phyloP scores from a whole-genome alignment of 257 asterid species.

The Marsdenia floribunda region DNA sequence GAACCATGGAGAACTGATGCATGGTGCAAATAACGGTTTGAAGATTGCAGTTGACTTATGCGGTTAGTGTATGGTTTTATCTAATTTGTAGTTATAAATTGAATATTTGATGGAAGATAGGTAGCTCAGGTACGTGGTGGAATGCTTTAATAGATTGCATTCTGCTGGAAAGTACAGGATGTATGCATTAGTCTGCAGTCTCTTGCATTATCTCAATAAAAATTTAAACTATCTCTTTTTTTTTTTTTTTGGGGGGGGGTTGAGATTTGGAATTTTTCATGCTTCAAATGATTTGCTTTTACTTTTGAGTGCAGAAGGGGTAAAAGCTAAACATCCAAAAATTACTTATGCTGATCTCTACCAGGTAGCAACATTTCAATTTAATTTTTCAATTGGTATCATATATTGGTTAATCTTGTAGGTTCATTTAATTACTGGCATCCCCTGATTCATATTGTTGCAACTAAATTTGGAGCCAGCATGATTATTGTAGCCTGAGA shows the following conservation, averaged over 20 bases:
- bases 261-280: background rate
- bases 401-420: background rate
- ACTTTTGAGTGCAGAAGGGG: constrained; percentile 48
- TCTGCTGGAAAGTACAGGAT: background rate
- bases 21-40: constrained; percentile 65
- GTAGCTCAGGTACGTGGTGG: background rate
- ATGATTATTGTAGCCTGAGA: background rate
- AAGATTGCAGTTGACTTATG: constrained; percentile 67
- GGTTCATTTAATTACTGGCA: background rate
- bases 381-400: background rate
- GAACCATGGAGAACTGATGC: constrained; percentile 45
- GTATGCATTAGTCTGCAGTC: background rate
- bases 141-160: too few relatives aligned
- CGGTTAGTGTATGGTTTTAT: constrained; percentile 33
- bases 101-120: background rate
- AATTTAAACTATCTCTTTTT: too few relatives aligned
- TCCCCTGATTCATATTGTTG: background rate
- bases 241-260: background rate
- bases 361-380: constrained; percentile 47
- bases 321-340: constrained; percentile 66
- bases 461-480: background rate
- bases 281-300: background rate
- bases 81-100: background rate
- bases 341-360: constrained; percentile 84
- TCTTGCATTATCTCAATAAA: background rate